phyloP scores from a whole-genome alignment of 2,329 filamentous ascomycete genomes.

The Colletotrichum truncatum region DNA sequence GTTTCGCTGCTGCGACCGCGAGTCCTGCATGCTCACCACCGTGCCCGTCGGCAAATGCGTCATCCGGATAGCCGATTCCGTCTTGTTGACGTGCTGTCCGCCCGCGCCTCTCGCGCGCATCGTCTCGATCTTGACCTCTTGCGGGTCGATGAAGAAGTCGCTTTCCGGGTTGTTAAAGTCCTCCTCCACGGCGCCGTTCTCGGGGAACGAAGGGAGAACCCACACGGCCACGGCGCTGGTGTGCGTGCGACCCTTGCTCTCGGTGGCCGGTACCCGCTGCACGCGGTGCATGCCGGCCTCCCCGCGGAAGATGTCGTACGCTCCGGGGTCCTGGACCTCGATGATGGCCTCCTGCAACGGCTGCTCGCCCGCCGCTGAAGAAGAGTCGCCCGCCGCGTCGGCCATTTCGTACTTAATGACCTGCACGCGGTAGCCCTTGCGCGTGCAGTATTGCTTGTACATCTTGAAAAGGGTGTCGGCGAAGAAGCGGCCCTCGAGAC shows the following conservation, averaged over 20 bases:
- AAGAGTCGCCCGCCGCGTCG: conserved; percentile 68
- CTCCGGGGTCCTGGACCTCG: conserved; percentile 78
- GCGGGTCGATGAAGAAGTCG: conserved; percentile 88
- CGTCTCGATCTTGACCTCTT: conserved; percentile 85
- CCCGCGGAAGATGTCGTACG: conserved; percentile 83
- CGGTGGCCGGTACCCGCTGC: conserved; percentile 90
- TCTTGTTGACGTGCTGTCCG: conserved; percentile 98
- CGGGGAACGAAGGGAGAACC: conserved; percentile 86
- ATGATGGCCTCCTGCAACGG: conserved; percentile 88
- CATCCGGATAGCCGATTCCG: conserved; percentile 92
- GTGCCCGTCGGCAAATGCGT: conserved; percentile 90
- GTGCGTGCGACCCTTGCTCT: conserved; percentile 90
- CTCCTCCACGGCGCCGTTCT: conserved; percentile 56
- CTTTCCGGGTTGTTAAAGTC: conserved; percentile 86
- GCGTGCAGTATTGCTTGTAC: conserved; percentile 83
- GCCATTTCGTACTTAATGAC: conserved; percentile 83
- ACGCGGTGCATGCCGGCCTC: conserved; percentile 97
- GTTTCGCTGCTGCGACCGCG: conserved; percentile 89
- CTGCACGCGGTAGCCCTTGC: conserved; percentile 70
- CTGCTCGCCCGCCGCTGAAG: conserved; percentile 66
- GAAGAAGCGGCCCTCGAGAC: conserved; percentile 90
- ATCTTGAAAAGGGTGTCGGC: conserved; percentile 88
- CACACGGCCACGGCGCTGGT: conserved; percentile 93
- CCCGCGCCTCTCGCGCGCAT: conserved; percentile 94
- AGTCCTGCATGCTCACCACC: conserved; percentile 91